phyloP scores from a whole-genome alignment of 768 basidiomycete genomes.

The Termitomyces sp. region DNA sequence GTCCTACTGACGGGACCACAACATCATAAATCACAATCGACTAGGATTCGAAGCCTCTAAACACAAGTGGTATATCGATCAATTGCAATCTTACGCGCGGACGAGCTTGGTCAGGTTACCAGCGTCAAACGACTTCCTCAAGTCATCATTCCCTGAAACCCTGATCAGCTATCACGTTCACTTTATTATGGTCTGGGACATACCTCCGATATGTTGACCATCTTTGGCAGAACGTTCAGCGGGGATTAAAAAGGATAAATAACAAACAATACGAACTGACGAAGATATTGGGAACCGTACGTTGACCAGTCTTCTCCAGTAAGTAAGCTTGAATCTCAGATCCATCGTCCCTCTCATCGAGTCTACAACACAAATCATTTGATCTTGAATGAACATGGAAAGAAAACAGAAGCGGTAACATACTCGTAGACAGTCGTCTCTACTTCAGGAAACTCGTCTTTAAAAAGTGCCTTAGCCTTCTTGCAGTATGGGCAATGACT shows the following conservation, averaged over 20 bases:
- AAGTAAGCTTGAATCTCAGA: slow-evolving; percentile 63
- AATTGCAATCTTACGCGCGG: slow-evolving; percentile 21
- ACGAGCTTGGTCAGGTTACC: slow-evolving; percentile 25
- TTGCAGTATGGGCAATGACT: slow-evolving; percentile 48
- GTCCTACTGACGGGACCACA: neutral
- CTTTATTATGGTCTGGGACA: neutral
- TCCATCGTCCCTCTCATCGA: slow-evolving; percentile 57
- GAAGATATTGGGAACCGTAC: slow-evolving; percentile 76
- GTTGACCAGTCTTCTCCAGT: slow-evolving; percentile 52
- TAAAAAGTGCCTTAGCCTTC: slow-evolving; percentile 42
- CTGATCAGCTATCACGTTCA: neutral
- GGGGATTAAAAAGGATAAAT: neutral
- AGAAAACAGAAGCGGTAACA: slow-evolving; percentile 10
- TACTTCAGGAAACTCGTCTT: slow-evolving; percentile 29
- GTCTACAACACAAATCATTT: slow-evolving; percentile 26
- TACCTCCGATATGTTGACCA: slow-evolving; percentile 52
- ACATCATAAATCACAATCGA: neutral
- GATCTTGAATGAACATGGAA: neutral
- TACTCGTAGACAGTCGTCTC: slow-evolving; percentile 42
- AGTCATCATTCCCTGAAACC: slow-evolving; percentile 33
- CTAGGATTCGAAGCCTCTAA: neutral
- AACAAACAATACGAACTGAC: slow-evolving; percentile 44
- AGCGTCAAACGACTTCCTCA: slow-evolving; percentile 21
- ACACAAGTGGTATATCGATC: neutral
- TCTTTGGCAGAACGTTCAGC: slow-evolving; percentile 21